Percentiles rank a stretch among this genome's conserved stretches.
phyloP scores from a whole-genome alignment of 1,284 basidiomycete species.

The Thecaphora thlaspeos region DNA sequence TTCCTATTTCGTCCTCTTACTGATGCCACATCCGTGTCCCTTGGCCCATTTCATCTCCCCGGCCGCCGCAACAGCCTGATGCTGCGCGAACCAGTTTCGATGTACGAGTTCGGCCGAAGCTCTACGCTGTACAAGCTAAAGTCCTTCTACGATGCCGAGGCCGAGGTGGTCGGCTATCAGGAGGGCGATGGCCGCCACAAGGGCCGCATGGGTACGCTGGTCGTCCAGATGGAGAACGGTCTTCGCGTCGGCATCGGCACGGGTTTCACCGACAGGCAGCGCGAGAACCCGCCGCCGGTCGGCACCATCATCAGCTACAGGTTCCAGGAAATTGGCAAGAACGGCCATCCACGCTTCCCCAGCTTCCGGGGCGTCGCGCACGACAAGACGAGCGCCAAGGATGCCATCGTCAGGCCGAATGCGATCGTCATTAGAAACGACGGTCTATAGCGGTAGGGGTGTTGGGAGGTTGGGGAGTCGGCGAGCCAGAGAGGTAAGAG shows the following conservation, averaged over 20 bases:
- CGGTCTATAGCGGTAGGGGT: too few relatives aligned
- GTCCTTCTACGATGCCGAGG: conserved; percentile 70
- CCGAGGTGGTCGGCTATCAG: conserved; percentile 65
- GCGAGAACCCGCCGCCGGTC: conserved; percentile 59
- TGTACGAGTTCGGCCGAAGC: conserved; percentile 65
- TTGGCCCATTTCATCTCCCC: too few relatives aligned
- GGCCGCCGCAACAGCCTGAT: conserved; percentile 61
- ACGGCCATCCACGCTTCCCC: conserved; percentile 64
- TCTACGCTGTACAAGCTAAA: conserved; percentile 67
- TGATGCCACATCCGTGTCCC: too few relatives aligned
- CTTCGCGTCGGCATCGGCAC: conserved; percentile 58
- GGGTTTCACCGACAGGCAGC: conserved; percentile 43
- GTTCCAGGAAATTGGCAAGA: conserved; percentile 68
- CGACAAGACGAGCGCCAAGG: conserved; percentile 38
- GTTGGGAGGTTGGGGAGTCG: too few relatives aligned
- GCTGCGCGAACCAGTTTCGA: conserved; percentile 64
- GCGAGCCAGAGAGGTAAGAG: neutral
- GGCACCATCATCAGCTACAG: conserved; percentile 66
- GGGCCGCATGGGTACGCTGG: conserved; percentile 64
- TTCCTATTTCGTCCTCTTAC: too few relatives aligned
- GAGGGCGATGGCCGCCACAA: conserved; percentile 65
- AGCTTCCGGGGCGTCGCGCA: conserved; percentile 64
- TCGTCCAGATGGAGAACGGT: conserved; percentile 68
- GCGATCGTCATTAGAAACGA: neutral
- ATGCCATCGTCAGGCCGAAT: conserved; percentile 32